Evolutionary conservation across 176 grass and related monocot species (phyloP), one percentile per base, ranked within the genome.

Genomic region (Oryza punctata): DNA sequence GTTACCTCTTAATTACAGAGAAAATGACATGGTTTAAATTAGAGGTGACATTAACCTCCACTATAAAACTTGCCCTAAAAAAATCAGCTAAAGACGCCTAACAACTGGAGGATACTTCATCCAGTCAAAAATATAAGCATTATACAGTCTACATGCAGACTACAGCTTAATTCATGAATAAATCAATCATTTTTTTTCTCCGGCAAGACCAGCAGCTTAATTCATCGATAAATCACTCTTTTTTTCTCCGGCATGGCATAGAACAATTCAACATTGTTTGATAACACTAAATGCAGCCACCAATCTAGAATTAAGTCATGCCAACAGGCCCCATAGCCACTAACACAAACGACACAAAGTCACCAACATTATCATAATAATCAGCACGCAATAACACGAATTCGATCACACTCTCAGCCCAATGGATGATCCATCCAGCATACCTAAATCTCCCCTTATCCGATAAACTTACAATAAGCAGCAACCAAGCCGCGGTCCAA

Each of bases 381-480:
- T 14, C 14, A 59, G 29, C 23, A 40, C 23, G 38, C 72, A 67
- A 24, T 27, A 77, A 82, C 1, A 80, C 61, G 81, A 75, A 81
- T 19, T 49, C 57, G 7, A 38, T 84, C 80, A 2, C 63, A 79
- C 70, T 86, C 76, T 86, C 76, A 82, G 78, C n/a, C n/a, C 69
- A 81, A 67, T 72, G 77, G 15, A 86, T 44, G 18, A 59, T 49
- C 24, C 88, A 70, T 74, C 72, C 12, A 84, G 33, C 60, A 72
- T 85, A 77, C 80, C 85, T 19, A 50, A 49, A 52, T 76, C 29
- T 70, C 57, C 18, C 63, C 54, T 76, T 8, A 68, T 33, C 32
- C 32, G 73, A 90, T 81, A 76, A 91, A 72, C 67, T 64, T 84
- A 88, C 79, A 92, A 33, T 67, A 90, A 68, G 19, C 67, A 80